phyloP scores from a whole-genome alignment of 164 flowering plant genomes.

The Cinnamomum micranthum region DNA sequence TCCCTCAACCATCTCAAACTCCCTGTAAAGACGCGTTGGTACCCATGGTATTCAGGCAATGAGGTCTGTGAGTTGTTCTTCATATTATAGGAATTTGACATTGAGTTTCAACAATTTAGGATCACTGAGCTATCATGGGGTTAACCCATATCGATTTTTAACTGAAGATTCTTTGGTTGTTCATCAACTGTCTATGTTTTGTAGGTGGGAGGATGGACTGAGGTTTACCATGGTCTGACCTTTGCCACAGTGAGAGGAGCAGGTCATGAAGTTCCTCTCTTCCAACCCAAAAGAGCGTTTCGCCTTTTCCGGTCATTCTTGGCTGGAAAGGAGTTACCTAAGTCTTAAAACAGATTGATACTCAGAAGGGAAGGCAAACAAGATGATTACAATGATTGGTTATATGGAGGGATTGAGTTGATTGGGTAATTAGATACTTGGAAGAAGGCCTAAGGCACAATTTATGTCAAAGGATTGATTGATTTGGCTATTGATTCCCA shows the following conservation, averaged over 20 bases:
- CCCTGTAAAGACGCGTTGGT: constrained; percentile 58
- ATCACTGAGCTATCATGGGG: not conserved
- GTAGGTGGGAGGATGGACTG: constrained; percentile 93
- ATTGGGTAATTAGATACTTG: not conserved
- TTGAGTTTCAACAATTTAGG: not conserved
- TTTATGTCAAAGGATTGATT: not conserved
- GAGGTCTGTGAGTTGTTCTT: constrained; percentile 41
- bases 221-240: constrained; percentile 74
- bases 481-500: not conserved
- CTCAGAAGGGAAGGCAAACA: not conserved
- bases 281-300: constrained; percentile 55
- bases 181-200: not conserved
- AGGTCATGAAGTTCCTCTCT: constrained; percentile 81
- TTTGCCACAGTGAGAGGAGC: constrained; percentile 90
- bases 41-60: constrained; percentile 70
- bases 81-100: not conserved
- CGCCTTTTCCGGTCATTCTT: constrained; percentile 59
- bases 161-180: not conserved
- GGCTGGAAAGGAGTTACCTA: constrained; percentile 24
- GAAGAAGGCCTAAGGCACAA: not conserved
- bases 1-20: constrained; percentile 72
- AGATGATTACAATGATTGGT: not conserved
- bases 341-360: constrained; percentile 1
- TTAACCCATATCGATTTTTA: not conserved
- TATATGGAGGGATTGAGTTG: not conserved